These are phyloP conservation scores for Botrytis cinerea DNA, from an alignment of 2,329 filamentous ascomycete species.

Conservation along the genomic window DNA sequence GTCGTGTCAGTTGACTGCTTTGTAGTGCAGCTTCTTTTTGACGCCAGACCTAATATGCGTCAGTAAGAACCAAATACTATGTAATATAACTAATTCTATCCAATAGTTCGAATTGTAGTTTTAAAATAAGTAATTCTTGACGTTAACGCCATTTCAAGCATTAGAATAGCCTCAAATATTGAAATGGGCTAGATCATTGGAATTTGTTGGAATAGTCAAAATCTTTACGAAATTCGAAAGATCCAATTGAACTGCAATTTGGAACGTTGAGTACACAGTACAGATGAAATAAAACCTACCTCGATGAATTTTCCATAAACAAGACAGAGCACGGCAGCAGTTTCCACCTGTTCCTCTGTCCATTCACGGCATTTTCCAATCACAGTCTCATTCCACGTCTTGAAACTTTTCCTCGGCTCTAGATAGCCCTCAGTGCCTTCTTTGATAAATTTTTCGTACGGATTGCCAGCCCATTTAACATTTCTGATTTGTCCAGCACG, in stretches of 20 bases:
- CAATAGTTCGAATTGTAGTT: not conserved
- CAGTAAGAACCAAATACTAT: not conserved
- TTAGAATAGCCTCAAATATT: not conserved
- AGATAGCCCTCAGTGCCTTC: constrained; percentile 72
- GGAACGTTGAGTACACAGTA: not conserved
- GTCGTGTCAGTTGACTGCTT: constrained; percentile 74
- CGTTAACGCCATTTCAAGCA: not conserved
- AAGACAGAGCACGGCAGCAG: constrained; percentile 80
- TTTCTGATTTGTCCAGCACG: constrained; percentile 73
- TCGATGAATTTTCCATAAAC: constrained; percentile 87
- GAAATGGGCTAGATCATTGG: not conserved
- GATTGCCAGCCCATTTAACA: constrained; percentile 81
- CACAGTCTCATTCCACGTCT: constrained; percentile 77
- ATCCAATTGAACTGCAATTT: not conserved
- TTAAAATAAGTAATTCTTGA: not conserved
- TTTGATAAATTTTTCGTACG: constrained; percentile 75
- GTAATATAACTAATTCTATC: not conserved
- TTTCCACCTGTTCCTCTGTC: constrained; percentile 87
- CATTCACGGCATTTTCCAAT: constrained; percentile 79
- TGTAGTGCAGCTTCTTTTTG: constrained; percentile 85
- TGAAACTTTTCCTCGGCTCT: constrained; percentile 78
- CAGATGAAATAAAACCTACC: constrained; percentile 49
- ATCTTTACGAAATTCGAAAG: not conserved
- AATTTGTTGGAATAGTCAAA: not conserved
- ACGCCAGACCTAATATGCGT: constrained; percentile 71